Conservation (phyloP, 2,329 filamentous ascomycete genomes). For the Canariomyces notabilis region DNA sequence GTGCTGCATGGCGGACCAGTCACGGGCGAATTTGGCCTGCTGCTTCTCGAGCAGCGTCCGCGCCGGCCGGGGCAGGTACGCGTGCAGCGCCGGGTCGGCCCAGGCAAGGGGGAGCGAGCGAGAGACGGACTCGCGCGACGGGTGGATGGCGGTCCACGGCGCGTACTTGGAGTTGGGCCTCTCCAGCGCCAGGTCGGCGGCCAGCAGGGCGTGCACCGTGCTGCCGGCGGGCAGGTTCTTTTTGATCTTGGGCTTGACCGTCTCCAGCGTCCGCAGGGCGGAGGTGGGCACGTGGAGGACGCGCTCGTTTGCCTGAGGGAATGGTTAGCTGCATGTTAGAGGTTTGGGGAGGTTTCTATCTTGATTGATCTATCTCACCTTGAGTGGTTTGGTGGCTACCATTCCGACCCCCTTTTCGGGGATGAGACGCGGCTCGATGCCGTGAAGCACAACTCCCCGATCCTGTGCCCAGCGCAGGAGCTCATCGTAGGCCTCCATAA, state of each 20-base stretch:
- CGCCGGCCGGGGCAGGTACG: slow-evolving; percentile 42
- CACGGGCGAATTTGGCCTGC: slow-evolving; percentile 34
- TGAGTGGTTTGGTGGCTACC: slow-evolving; percentile 60
- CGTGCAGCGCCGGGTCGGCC: slow-evolving; percentile 38
- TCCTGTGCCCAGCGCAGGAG: slow-evolving; percentile 65
- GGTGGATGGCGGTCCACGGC: slow-evolving; percentile 64
- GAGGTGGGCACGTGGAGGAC: slow-evolving; percentile 61
- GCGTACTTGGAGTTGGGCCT: slow-evolving; percentile 40
- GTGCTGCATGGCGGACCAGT: slow-evolving; percentile 35
- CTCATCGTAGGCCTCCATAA: slow-evolving; percentile 33
- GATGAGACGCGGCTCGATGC: slow-evolving; percentile 61
- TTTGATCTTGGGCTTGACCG: slow-evolving; percentile 49
- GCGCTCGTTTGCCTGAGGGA: slow-evolving; percentile 40
- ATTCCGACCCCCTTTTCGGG: slow-evolving; percentile 74
- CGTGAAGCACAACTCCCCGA: slow-evolving; percentile 62
- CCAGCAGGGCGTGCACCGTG: slow-evolving; percentile 66
- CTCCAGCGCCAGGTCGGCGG: slow-evolving; percentile 60
- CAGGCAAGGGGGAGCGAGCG: slow-evolving; percentile 45
- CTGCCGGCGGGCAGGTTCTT: slow-evolving; percentile 47
- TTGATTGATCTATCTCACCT: slow-evolving; percentile 42
- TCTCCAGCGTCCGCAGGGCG: slow-evolving; percentile 60
- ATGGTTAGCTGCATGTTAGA: slow-evolving; percentile 4
- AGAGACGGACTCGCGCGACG: slow-evolving; percentile 54
- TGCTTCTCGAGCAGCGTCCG: slow-evolving; percentile 50
- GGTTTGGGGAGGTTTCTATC: background rate